A percentile compares a stretch with the other conserved stretches of the same genome.
Conservation (phyloP, 306 rosid genomes). For the Malus domestica region DNA sequence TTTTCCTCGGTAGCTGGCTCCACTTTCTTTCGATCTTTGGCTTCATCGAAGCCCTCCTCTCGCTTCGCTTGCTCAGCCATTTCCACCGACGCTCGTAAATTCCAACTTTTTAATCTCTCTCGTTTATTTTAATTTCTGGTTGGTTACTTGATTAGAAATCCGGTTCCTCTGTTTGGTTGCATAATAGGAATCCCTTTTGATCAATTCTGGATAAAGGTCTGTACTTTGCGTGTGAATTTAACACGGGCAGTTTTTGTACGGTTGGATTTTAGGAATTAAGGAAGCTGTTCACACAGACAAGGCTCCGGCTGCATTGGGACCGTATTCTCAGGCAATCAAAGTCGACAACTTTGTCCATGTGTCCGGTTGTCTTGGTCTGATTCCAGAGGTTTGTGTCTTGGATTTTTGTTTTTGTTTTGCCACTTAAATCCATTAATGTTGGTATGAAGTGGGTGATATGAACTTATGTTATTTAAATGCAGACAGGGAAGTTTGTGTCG, state of each 20-base stretch:
- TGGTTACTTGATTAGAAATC: not conserved
- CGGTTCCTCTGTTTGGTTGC: not conserved
- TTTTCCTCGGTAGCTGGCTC: constrained; percentile 50
- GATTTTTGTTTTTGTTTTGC: not conserved
- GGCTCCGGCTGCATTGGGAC: constrained; percentile 95
- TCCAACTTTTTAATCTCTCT: not conserved
- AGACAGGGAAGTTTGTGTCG: constrained; percentile 84
- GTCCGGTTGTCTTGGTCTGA: constrained; percentile 84
- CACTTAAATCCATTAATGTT: not conserved
- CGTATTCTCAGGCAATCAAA: constrained; percentile 91
- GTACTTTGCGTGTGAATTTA: not conserved
- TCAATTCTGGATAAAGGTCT: not conserved
- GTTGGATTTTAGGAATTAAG: constrained; percentile 37
- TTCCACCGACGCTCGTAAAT: constrained; percentile 50
- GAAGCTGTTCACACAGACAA: constrained; percentile 78
- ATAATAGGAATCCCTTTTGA: not conserved
- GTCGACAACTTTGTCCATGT: constrained; percentile 69
- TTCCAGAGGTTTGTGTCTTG: constrained; percentile 61
- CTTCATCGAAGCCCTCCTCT: constrained; percentile 39
- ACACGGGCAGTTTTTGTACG: not conserved
- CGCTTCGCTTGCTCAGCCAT: constrained; percentile 65
- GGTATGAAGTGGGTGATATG: not conserved
- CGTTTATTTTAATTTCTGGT: not conserved
- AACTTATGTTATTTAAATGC: constrained; percentile 12
- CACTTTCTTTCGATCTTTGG: constrained; percentile 44